Evolutionary conservation across 2,329 filamentous ascomycete genomes (phyloP).

Genomic region (Apiospora sp.): DNA sequence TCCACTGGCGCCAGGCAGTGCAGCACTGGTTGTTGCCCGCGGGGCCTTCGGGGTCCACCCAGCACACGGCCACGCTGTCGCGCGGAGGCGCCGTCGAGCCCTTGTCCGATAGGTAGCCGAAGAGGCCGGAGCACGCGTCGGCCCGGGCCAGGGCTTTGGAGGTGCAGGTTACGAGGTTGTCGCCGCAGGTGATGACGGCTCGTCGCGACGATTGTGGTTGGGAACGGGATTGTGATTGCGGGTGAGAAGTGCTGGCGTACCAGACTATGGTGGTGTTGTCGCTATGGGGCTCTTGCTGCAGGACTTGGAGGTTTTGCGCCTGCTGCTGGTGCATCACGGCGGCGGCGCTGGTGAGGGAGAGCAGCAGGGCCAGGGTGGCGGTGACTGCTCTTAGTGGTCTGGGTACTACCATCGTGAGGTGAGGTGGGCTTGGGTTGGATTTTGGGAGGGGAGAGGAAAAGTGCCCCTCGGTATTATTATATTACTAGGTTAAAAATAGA

Average conservation of each 20-base stretch:
- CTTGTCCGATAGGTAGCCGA: conserved; percentile 19
- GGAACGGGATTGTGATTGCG: neutral
- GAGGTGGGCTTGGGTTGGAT: neutral
- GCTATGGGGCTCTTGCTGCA: neutral
- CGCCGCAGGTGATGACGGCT: neutral
- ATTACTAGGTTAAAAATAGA: conserved; percentile 1
- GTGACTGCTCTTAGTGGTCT: neutral
- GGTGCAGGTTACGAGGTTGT: conserved; percentile 19
- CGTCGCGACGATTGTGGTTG: neutral
- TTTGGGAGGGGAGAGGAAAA: neutral
- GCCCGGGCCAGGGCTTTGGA: neutral
- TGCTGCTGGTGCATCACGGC: neutral
- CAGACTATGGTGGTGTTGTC: conserved; percentile 10
- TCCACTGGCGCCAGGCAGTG: conserved; percentile 1
- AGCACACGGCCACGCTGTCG: conserved; percentile 19
- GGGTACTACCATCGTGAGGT: neutral
- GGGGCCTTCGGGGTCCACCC: neutral
- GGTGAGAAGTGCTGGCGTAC: neutral
- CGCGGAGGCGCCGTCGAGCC: neutral
- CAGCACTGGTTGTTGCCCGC: conserved; percentile 20
- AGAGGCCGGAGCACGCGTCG: conserved; percentile 22
- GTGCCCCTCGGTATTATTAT: neutral
- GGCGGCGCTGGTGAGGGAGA: neutral
- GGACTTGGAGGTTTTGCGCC: neutral
- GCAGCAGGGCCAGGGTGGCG: neutral